Percentiles rank a stretch among this genome's conserved stretches.
phyloP scores from a whole-genome alignment of 1,284 basidiomycete genomes.

The Ustilago nuda region DNA sequence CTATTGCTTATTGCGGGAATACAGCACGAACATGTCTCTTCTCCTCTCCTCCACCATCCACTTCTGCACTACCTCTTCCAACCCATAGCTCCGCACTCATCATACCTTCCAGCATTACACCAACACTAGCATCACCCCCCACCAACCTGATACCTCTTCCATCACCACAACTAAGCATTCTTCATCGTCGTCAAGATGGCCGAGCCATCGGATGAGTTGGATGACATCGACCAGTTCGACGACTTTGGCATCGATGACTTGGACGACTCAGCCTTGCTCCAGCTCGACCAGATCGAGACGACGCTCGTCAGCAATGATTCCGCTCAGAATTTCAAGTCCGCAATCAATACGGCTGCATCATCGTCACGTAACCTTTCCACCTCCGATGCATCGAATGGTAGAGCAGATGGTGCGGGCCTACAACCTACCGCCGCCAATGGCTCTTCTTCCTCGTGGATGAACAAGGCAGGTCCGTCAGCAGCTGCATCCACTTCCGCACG shows the following conservation, averaged over 20 bases:
- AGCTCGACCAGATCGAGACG: slow-evolving; percentile 42
- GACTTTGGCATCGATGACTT: slow-evolving; percentile 44
- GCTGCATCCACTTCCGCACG: slow-evolving; percentile 24
- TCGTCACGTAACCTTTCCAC: slow-evolving; percentile 18
- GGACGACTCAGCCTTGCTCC: slow-evolving; percentile 31
- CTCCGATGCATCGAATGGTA: slow-evolving; percentile 6
- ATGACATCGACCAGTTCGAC: slow-evolving; percentile 53
- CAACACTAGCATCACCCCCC: background rate
- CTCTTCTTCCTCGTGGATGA: slow-evolving; percentile 2
- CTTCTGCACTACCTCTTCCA: background rate
- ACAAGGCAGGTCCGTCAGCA: slow-evolving; percentile 14
- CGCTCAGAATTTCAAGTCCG: background rate
- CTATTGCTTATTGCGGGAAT: background rate
- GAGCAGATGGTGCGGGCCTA: slow-evolving; percentile 8
- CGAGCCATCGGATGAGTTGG: slow-evolving; percentile 35
- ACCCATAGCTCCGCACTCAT: background rate
- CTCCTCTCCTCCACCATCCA: background rate
- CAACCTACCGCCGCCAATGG: slow-evolving; percentile 4
- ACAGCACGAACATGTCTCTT: slow-evolving; percentile 12
- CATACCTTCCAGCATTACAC: background rate
- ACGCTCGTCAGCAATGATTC: slow-evolving; percentile 28
- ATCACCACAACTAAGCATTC: background rate
- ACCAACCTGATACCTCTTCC: background rate
- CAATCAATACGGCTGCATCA: slow-evolving; percentile 1
- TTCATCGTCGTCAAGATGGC: slow-evolving; percentile 16